Conservation (phyloP, 1,139 yeast species). For the Suhomyces choctaworum region DNA sequence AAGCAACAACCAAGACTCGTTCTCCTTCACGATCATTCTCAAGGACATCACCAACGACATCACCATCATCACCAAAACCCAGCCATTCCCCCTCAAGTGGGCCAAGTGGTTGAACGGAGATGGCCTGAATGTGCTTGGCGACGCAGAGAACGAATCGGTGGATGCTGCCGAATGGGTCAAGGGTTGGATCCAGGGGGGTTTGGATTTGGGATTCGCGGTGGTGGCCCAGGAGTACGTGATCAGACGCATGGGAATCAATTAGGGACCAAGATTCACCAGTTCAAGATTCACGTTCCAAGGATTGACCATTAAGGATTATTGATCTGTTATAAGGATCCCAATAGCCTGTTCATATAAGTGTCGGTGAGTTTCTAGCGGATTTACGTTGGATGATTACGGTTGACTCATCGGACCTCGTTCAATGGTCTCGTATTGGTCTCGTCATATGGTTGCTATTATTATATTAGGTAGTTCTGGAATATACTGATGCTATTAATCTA, state of each 20-base stretch:
- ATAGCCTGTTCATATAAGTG: neutral
- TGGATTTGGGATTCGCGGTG: slow-evolving; percentile 77
- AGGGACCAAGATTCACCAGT: no score
- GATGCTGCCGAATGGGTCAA: slow-evolving; percentile 97
- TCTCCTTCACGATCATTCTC: slow-evolving; percentile 68
- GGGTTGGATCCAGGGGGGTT: slow-evolving; percentile 85
- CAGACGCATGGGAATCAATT: slow-evolving; percentile 77
- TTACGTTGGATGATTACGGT: no score
- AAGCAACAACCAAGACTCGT: slow-evolving; percentile 35
- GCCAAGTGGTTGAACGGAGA: slow-evolving; percentile 74
- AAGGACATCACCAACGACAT: slow-evolving; percentile 79
- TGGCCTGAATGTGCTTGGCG: slow-evolving; percentile 31
- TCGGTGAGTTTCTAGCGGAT: neutral
- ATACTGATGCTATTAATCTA: neutral
- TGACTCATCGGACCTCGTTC: no score
- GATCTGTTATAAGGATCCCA: no score
- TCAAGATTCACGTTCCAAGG: no score
- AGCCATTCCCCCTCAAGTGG: slow-evolving; percentile 90
- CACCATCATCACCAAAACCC: slow-evolving; percentile 74
- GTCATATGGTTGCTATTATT: neutral
- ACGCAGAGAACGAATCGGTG: slow-evolving; percentile 43
- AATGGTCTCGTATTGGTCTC: neutral
- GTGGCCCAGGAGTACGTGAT: slow-evolving; percentile 89
- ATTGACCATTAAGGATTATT: no score
- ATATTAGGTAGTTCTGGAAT: neutral